These are phyloP conservation scores for Pichia nanzhaoensis DNA, from an alignment of 805 yeast genomes.

Conservation along the genomic window DNA sequence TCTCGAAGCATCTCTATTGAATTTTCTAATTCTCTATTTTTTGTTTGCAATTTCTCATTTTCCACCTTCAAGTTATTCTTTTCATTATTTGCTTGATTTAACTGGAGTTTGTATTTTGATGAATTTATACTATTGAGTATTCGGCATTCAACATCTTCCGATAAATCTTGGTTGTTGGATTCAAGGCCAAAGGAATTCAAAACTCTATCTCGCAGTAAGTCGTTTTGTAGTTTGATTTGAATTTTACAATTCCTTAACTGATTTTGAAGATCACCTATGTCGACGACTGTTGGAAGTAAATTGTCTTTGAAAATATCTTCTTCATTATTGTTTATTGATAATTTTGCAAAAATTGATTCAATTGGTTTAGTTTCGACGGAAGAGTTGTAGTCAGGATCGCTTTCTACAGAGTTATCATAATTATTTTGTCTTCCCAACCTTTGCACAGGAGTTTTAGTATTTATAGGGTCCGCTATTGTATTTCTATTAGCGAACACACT, in stretches of 20 bases:
- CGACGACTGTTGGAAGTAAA: conserved; percentile 8
- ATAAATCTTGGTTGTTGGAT: conserved; percentile 13
- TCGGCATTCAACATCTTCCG: conserved; percentile 13
- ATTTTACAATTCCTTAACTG: conserved; percentile 31
- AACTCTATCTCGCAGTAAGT: conserved; percentile 23
- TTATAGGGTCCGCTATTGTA: too few species aligned
- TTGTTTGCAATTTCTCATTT: neutral
- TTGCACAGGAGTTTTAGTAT: neutral
- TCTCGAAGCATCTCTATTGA: conserved; percentile 11
- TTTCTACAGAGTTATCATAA: conserved; percentile 6
- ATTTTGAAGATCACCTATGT: conserved; percentile 24
- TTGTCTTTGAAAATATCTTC: neutral
- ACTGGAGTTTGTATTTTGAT: conserved; percentile 1
- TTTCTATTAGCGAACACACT: too few species aligned
- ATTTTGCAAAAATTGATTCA: neutral
- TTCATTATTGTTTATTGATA: neutral
- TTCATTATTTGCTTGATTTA: neutral
- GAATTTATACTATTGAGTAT: conserved; percentile 9
- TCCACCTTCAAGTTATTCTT: conserved; percentile 5
- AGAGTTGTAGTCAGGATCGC: neutral
- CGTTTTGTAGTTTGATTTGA: conserved; percentile 28
- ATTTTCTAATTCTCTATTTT: conserved; percentile 11
- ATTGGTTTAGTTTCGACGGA: neutral
- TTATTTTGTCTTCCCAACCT: conserved; percentile 6
- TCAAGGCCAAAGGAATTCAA: conserved; percentile 3